Base-by-base conservation (phyloP, 2,329 filamentous ascomycete species). In the Phyllosticta ampelicida region DNA sequence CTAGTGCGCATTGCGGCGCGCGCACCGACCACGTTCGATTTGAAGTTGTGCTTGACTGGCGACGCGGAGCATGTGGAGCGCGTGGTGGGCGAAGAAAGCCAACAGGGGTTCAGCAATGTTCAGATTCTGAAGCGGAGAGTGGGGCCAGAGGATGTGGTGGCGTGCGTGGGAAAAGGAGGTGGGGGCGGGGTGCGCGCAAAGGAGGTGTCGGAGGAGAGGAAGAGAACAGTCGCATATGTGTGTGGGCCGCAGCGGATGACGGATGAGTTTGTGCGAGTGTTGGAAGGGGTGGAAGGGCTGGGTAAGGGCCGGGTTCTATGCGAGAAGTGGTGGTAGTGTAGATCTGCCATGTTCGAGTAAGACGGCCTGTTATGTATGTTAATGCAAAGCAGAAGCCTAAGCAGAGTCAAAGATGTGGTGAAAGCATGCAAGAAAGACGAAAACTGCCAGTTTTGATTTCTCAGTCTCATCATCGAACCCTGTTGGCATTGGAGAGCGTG, bases 311-410 rank as follows among this genome's bases (percentile, higher is more conserved):
- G 68, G 26, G 76, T 78, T 9, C 61, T 78, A 5, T 78, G 75
- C 62, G 77, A 79, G 66, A 78, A 78, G 65, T 79, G 77, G 77
- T 79, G 77, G 77, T 79, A 65, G 63, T 18, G 29, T n/a, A 19
- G n/a, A n/a, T n/a, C n/a, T n/a, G n/a, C n/a, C n/a, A n/a, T n/a
- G n/a, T n/a, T n/a, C n/a, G n/a, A n/a, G n/a, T n/a, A n/a, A n/a
- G n/a, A n/a, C n/a, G n/a, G n/a, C n/a, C n/a, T n/a, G n/a, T n/a
- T n/a, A n/a, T n/a, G n/a, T n/a, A n/a, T n/a, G n/a, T n/a, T n/a
- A n/a, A n/a, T n/a, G n/a, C n/a, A n/a, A n/a, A n/a, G n/a, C n/a
- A n/a, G n/a, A n/a, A n/a, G n/a, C n/a, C n/a, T n/a, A n/a, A n/a
- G n/a, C n/a, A n/a, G 23, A 26, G 23, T 26, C 23, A 26, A 26